Evolutionary conservation across 768 basidiomycete genomes (phyloP), one percentile per base, ranked within the genome.

Genomic region (Omphalotus guepiniiformis): DNA sequence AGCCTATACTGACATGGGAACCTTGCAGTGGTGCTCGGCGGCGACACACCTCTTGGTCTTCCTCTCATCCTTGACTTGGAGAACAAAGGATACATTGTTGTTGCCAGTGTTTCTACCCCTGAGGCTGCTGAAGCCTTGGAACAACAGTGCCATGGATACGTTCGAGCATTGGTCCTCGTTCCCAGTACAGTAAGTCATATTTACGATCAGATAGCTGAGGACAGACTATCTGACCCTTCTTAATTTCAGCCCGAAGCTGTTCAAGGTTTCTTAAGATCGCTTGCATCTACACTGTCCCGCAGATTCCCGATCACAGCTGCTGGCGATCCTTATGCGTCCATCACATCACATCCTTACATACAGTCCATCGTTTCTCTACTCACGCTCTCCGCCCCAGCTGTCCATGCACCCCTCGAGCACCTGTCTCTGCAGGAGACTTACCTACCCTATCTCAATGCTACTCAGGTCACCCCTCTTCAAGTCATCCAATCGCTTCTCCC

Each of bases 161-260:
- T 92, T 47, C 83, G 84, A 42, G 90, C 85, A 1, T 76, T 93
- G 48, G 82, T 93, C 25, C 76, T 93, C 32, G 84, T 93, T 64
- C 84, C 90, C 0, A 72, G 70, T 43, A 83, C 91, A 74, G 91
- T 86, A 58, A 35, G 73, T 53, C 34, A 9, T 8, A 45, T 23
- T 4, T 43, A 18, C 38, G 27, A 21, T 28, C 26, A 22, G 9
- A 2, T 35, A 25, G 37, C 38, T 26, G 34, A 16, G 39, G 18
- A 15, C n/a, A n/a, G n/a, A n/a, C 28, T 25, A 30, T 21, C 39
- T 25, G 43, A n/a, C 13, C 41, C 38, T 47, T 50, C 27, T 48
- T 28, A 42, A 42, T 45, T 21, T 19, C 36, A 93, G 90, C 83
- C 85, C 26, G 80, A 76, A 2, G 83, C 83, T 2, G 74, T 90